Conservation (phyloP, 2,329 filamentous ascomycete genomes). For the Aspergillus latus region DNA sequence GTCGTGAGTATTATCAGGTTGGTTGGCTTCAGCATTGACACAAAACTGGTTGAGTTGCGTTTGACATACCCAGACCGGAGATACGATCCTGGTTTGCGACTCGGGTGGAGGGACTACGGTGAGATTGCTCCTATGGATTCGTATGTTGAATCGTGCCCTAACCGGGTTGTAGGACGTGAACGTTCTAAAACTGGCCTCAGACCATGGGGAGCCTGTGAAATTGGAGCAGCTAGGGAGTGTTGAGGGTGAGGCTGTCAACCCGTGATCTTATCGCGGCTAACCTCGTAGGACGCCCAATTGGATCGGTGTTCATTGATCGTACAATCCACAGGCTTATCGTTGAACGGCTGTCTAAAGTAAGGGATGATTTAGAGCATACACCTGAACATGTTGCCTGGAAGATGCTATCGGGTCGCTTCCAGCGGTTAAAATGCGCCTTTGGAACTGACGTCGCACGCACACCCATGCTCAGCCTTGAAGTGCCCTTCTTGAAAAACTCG, state of each 20-base stretch:
- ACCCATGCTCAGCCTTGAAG: slow-evolving; percentile 29
- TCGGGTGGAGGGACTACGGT: slow-evolving; percentile 51
- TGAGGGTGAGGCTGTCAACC: slow-evolving; percentile 12
- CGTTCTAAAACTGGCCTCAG: slow-evolving; percentile 28
- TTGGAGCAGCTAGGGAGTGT: slow-evolving; percentile 29
- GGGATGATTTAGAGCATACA: slow-evolving; percentile 18
- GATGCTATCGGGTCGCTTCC: slow-evolving; percentile 35
- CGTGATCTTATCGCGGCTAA: not conserved
- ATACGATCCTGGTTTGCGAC: slow-evolving; percentile 53
- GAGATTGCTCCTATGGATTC: not conserved
- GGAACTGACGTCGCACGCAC: slow-evolving; percentile 26
- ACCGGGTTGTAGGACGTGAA: slow-evolving; percentile 29
- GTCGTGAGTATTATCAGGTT: slow-evolving; percentile 30
- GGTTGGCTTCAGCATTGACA: too few species aligned
- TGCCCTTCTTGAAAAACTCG: slow-evolving; percentile 25
- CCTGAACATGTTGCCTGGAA: slow-evolving; percentile 26
- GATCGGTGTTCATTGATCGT: slow-evolving; percentile 38
- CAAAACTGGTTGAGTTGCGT: too few species aligned
- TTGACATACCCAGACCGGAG: slow-evolving; percentile 18
- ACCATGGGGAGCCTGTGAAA: slow-evolving; percentile 24
- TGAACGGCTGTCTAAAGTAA: slow-evolving; percentile 24
- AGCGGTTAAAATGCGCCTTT: slow-evolving; percentile 36
- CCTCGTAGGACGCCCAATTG: slow-evolving; percentile 33
- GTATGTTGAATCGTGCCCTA: too few species aligned
- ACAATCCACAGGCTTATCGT: slow-evolving; percentile 28